phyloP scores from a whole-genome alignment of 805 yeast species.

The Wickerhamiella alocasiicola region DNA sequence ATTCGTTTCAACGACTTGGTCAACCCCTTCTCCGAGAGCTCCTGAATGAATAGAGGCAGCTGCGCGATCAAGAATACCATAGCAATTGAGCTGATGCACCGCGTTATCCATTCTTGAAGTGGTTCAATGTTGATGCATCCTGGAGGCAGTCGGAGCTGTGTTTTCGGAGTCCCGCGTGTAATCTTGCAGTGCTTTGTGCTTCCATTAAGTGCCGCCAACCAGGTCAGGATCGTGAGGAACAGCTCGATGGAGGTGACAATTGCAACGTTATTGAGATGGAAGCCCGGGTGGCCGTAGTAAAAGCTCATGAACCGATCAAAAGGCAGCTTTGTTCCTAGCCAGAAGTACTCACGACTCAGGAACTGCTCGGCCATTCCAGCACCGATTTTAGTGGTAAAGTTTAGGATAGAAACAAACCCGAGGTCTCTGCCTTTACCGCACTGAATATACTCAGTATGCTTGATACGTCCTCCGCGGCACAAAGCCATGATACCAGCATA shows the following conservation, averaged over 20 bases:
- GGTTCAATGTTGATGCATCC: slow-evolving; percentile 68
- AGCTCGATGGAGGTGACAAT: slow-evolving; percentile 57
- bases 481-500: slow-evolving; percentile 78
- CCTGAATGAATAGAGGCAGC: slow-evolving; percentile 65
- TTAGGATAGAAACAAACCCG: slow-evolving; percentile 72
- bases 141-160: slow-evolving; percentile 30
- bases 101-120: slow-evolving; percentile 58
- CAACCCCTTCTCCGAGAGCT: slow-evolving; percentile 63
- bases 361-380: slow-evolving; percentile 88
- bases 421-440: slow-evolving; percentile 82
- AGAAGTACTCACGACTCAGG: slow-evolving; percentile 70
- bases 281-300: slow-evolving; percentile 79
- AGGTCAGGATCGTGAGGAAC: slow-evolving; percentile 44
- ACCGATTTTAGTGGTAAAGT: slow-evolving; percentile 74
- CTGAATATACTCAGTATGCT: slow-evolving; percentile 71
- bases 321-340: slow-evolving; percentile 64
- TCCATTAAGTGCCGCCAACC: slow-evolving; percentile 50
- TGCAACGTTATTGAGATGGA: slow-evolving; percentile 67
- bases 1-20: slow-evolving; percentile 54
- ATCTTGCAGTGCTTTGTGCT: slow-evolving; percentile 52
- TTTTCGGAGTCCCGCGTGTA: slow-evolving; percentile 33
- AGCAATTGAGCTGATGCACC: slow-evolving; percentile 62
- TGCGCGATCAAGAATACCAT: slow-evolving; percentile 64
- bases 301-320: slow-evolving; percentile 67
- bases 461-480: slow-evolving; percentile 69